Evolutionary conservation across 768 basidiomycete genomes (phyloP).

Genomic region (Macrolepiota dolichaula): DNA sequence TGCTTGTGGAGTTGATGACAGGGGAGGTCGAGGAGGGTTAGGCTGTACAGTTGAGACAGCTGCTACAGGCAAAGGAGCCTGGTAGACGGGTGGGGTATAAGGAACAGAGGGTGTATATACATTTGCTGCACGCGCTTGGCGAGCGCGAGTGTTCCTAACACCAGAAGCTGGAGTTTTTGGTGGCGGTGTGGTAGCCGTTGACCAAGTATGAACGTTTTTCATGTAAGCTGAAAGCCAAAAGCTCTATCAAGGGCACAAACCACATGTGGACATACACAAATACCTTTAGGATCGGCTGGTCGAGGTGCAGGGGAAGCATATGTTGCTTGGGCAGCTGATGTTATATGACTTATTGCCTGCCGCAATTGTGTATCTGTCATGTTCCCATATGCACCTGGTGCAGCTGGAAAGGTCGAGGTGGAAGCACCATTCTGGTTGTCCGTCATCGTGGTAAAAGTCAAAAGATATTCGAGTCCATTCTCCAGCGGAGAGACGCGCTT

Average conservation of each 20-base stretch:
- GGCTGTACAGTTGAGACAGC: constrained; percentile 32
- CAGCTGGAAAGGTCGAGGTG: constrained; percentile 15
- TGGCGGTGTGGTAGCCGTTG: constrained; percentile 52
- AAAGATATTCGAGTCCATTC: background rate
- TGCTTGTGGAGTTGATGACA: constrained; percentile 68
- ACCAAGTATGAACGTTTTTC: constrained; percentile 72
- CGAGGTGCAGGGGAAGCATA: constrained; percentile 40
- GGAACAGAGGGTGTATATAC: constrained; percentile 23
- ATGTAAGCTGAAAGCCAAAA: constrained; percentile 37
- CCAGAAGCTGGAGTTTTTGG: constrained; percentile 36
- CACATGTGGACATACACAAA: background rate
- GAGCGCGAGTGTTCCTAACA: constrained; percentile 27
- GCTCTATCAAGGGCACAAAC: background rate
- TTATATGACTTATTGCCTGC: constrained; percentile 57
- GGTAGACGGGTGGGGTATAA: constrained; percentile 33
- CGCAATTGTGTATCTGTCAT: constrained; percentile 64
- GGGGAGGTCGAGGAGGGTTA: constrained; percentile 51
- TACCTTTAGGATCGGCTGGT: constrained; percentile 33
- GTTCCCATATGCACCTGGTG: constrained; percentile 21
- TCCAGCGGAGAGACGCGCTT: background rate
- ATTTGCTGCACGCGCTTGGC: constrained; percentile 39
- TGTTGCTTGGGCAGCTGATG: constrained; percentile 32
- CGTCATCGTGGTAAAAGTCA: background rate
- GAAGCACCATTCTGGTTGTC: constrained; percentile 22
- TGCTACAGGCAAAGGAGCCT: constrained; percentile 27